Conservation (phyloP, 2,329 filamentous ascomycete genomes). For the Pseudonectria foliicola region DNA sequence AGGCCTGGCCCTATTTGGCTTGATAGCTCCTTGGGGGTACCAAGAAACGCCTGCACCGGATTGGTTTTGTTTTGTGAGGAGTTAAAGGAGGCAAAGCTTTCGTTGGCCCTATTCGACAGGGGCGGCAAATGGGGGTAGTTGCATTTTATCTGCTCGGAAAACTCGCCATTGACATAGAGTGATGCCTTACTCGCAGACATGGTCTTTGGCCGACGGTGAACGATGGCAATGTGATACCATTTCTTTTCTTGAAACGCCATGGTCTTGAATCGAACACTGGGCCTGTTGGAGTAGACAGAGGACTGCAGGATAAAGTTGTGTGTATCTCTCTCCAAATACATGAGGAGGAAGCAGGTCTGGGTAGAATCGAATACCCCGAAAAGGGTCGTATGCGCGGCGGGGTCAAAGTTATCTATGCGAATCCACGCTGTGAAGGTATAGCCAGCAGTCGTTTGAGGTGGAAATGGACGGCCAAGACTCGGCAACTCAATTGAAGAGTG, state of each 20-base stretch:
- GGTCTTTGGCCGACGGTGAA: conserved; percentile 72
- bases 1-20: conserved; percentile 65
- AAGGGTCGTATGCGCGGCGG: conserved; percentile 80
- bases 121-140: conserved; percentile 77
- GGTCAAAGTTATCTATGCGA: conserved; percentile 79
- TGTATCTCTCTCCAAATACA: conserved; percentile 90
- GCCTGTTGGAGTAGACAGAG: conserved; percentile 75
- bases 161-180: conserved; percentile 88
- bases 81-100: conserved; percentile 64
- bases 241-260: conserved; percentile 64
- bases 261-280: conserved; percentile 90
- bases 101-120: conserved; percentile 52
- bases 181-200: conserved; percentile 73
- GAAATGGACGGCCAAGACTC: conserved; percentile 78
- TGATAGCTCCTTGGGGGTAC: conserved; percentile 84
- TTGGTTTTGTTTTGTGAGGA: conserved; percentile 50
- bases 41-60: conserved; percentile 84
- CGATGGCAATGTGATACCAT: conserved; percentile 93
- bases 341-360: conserved; percentile 88
- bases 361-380: conserved; percentile 91
- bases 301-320: conserved; percentile 94
- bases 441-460: conserved; percentile 68
- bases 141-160: conserved; percentile 84
- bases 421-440: conserved; percentile 92
- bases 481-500: conserved; percentile 86